Evolutionary conservation across 176 grass and related monocot genomes (phyloP), one percentile per base, ranked within the genome.

Genomic region (Juncus effusus): DNA sequence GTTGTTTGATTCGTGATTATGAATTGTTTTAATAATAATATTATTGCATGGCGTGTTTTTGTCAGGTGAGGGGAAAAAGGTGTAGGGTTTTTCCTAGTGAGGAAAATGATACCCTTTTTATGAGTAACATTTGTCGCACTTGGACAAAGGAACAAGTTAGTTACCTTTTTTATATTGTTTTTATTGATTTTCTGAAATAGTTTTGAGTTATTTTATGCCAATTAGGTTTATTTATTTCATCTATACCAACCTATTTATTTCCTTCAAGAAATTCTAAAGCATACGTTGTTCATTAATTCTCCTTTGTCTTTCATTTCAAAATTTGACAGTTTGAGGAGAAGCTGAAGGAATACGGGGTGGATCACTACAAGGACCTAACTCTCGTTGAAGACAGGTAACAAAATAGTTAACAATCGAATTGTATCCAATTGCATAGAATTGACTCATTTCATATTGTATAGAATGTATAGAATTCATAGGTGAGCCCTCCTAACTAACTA

Each of bases 121-220:
- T 71, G 67, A 71, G 67, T 58, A 71, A 71, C 13, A 71, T 71
- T 28, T 71, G 67, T 59, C 67, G 67, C 54, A 71, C 67, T 56
- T 71, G 67, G 67, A 71, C 67, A 10, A 71, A 71, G 37, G 54
- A 71, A 71, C 67, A 71, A 59, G 67, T 71, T 58, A 71, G 36
- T 58, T 45, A 35, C 9, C n/a, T 37, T 65, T 37, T 5, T 36
- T 53, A 4, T 38, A 52, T 13, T 36, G 8, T 65, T 49, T 55
- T 42, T 71, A 4, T 10, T n/a, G 2, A 16, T 59, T 56, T 14
- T 11, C 10, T 16, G 7, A 10, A 44, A 40, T n/a, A n/a, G n/a
- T n/a, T n/a, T n/a, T n/a, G n/a, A 36, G 50, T 55, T 12, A 38
- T 53, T 40, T 13, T 13, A 13, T 69, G 49, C 42, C 9, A 28